Conservation (phyloP, 164 flowering plant species). For the Brasenia schreberi region DNA sequence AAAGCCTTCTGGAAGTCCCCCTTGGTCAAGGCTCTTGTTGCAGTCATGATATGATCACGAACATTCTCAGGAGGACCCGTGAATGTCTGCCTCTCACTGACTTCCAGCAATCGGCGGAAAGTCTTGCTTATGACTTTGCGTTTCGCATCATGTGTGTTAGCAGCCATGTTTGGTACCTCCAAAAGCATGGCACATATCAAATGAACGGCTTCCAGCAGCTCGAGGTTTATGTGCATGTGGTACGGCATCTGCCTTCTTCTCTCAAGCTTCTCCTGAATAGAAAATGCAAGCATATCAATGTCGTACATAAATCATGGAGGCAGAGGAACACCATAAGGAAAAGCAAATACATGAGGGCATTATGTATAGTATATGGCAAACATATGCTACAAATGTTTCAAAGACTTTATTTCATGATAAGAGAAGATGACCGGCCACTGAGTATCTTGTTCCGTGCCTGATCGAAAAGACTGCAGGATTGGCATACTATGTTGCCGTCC, state of each 20-base stretch:
- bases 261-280: conserved; percentile 75
- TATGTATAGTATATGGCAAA: no score
- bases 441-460: no score
- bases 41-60: conserved; percentile 87
- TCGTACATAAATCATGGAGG: no score
- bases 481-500: no score
- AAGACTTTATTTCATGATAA: no score
- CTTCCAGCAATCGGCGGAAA: conserved; percentile 70
- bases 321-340: no score
- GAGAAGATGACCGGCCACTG: no score
- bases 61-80: conserved; percentile 94
- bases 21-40: conserved; percentile 68
- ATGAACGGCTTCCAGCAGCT: conserved; percentile 87
- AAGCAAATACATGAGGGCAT: no score
- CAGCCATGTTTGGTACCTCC: conserved; percentile 98
- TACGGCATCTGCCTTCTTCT: conserved; percentile 96
- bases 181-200: conserved; percentile 87
- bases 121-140: conserved; percentile 84
- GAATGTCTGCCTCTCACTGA: conserved; percentile 75
- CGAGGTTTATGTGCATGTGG: conserved; percentile 98
- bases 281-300: neutral
- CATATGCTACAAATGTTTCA: no score
- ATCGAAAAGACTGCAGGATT: no score
- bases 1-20: conserved; percentile 71
- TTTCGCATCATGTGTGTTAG: conserved; percentile 55